Conservation (phyloP, 306 rosid genomes). For the Herpetospermum pedunculosum region DNA sequence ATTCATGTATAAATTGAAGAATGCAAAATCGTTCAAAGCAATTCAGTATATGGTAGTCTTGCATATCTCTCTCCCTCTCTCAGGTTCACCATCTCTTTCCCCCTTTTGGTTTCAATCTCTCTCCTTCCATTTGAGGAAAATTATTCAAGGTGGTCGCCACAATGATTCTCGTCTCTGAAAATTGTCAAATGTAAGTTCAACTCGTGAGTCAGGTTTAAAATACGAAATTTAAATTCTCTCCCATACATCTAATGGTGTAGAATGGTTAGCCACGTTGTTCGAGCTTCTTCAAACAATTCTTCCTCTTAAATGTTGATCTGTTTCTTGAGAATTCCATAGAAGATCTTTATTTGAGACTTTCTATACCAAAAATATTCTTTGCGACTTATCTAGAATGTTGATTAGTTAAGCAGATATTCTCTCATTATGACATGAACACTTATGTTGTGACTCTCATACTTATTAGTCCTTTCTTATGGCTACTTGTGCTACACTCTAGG, state of each 20-base stretch:
- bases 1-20: constrained; percentile 29
- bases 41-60: constrained; percentile 13
- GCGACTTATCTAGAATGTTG: not conserved
- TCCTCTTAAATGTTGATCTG: not conserved
- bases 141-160: too few relatives aligned
- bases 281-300: not conserved
- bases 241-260: too few relatives aligned
- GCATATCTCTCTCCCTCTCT: not conserved
- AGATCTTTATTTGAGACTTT: not conserved
- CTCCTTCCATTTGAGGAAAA: not conserved
- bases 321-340: not conserved
- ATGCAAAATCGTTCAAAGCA: constrained; percentile 18
- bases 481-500: not conserved
- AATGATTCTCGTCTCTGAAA: not conserved
- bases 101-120: not conserved
- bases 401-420: too few relatives aligned
- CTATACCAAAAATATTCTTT: not conserved
- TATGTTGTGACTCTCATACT: too few relatives aligned
- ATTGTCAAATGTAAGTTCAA: not conserved
- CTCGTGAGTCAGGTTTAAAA: not conserved
- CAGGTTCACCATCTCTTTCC: not conserved
- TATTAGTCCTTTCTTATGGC: too few relatives aligned
- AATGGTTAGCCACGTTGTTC: not conserved
- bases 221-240: not conserved
- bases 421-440: too few relatives aligned